Conservation (phyloP, 106 monocot genomes). For the Amphibolis antarctica region DNA sequence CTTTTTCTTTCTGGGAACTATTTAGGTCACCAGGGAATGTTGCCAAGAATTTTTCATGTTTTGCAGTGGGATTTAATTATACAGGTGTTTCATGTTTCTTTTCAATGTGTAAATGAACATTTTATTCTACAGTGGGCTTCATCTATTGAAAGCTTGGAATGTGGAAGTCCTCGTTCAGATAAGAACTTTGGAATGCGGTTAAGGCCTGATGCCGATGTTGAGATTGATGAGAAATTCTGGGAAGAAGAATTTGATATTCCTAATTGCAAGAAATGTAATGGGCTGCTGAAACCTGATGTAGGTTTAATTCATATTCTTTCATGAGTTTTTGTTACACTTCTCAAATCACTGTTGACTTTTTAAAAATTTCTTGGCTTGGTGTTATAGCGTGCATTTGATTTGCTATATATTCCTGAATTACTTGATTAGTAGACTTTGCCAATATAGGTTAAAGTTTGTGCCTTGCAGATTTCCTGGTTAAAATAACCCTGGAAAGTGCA, state of each 20-base stretch:
- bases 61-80: too few species aligned
- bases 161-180: conserved; percentile 65
- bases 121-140: conserved; percentile 64
- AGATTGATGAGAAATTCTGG: conserved; percentile 94
- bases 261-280: conserved; percentile 64
- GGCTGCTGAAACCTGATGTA: conserved; percentile 97
- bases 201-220: conserved; percentile 97
- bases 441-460: too few species aligned
- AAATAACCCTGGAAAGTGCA: too few species aligned
- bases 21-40: background rate
- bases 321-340: background rate
- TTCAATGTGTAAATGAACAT: background rate
- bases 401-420: too few species aligned
- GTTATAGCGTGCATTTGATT: too few species aligned
- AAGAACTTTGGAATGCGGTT: conserved; percentile 97
- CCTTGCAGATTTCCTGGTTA: too few species aligned
- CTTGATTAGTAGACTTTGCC: too few species aligned
- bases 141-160: conserved; percentile 74
- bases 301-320: background rate
- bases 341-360: background rate
- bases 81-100: too few species aligned
- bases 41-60: background rate
- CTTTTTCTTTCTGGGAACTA: background rate
- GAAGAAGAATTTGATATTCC: conserved; percentile 84
- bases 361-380: too few species aligned